Conservation (phyloP, 768 basidiomycete species). For the Sporobolomyces phaffii region DNA sequence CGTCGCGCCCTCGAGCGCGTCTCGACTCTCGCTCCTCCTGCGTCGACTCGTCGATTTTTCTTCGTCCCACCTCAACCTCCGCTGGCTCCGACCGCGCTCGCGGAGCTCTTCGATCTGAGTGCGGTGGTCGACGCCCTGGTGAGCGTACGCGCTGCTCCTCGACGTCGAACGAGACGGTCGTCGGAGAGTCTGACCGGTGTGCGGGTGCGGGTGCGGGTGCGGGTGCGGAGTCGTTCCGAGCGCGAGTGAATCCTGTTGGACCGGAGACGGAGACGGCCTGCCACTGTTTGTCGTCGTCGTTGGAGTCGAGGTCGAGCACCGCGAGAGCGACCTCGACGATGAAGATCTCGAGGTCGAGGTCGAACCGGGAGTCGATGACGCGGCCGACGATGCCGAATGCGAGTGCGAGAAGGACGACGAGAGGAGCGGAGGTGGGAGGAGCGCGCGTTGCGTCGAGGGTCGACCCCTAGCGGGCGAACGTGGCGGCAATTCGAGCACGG, state of each 20-base stretch:
- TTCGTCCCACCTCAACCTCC: constrained; percentile 11
- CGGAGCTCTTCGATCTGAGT: not conserved
- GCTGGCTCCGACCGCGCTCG: constrained; percentile 4
- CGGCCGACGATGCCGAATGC: not conserved
- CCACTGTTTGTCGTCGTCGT: not conserved
- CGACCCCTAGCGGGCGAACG: not conserved
- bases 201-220: not conserved
- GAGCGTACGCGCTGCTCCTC: constrained; percentile 14
- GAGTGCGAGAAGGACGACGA: not conserved
- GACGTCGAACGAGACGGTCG: constrained; percentile 9
- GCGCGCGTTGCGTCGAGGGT: not conserved
- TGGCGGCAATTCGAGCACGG: not conserved
- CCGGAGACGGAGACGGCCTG: not conserved
- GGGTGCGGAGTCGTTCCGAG: too few species aligned
- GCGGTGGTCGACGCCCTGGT: constrained; percentile 1
- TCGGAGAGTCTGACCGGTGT: not conserved
- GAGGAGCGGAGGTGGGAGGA: not conserved
- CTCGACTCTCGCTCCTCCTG: constrained; percentile 3
- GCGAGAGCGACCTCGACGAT: constrained; percentile 2
- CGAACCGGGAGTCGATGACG: not conserved
- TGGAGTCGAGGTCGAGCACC: not conserved
- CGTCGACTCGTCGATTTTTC: constrained; percentile 10
- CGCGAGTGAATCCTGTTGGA: not conserved
- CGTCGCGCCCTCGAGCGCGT: not conserved
- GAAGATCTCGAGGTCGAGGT: constrained; percentile 4